Evolutionary conservation across 768 basidiomycete genomes (phyloP), one percentile per base, ranked within the genome.

Genomic region (Collybiopsis confluens): DNA sequence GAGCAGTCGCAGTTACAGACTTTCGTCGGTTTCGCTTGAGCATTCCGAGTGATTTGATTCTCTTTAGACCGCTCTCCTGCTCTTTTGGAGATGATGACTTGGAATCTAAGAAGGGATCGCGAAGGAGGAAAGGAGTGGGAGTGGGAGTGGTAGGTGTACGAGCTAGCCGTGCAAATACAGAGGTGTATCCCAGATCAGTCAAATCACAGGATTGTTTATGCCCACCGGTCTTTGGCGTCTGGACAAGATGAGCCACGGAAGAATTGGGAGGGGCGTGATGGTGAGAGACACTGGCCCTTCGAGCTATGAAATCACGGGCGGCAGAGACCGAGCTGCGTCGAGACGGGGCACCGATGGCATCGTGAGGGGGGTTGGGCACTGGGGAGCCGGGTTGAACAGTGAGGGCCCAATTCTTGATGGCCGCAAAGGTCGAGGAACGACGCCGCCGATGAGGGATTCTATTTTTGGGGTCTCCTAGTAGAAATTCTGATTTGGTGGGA

Each of bases 301-400:
- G 36, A 48, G 47, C 30, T 16, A 48, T 37, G 21, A 48, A 38
- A 48, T 48, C 47, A 21, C 47, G 47, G 4, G 47, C 47, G 10
- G 23, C 35, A 36, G 47, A 48, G 21, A 48, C 23, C 16, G 47
- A 48, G n/a, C 35, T 6, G 21, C 47, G 47, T 23, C 47, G 47
- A 24, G 45, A 45, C n/a, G 24, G 18, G n/a, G 30, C 47, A 24
- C 18, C 37, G 21, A 48, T 38, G 11, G 47, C 21, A 3, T 37
- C 37, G 11, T 37, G 53, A 10, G 68, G 73, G 33, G 73, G 67
- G n/a, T 61, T 46, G 10, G 74, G 70, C 0, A 67, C 73, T 2
- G 87, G 86, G 15, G 86, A 83, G 5, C 86, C 87, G 4, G 87
- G 88, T 54, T 85, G 81, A 52, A 90, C 84, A 57, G 70, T 73